phyloP scores from a whole-genome alignment of 179 eudicot species.

The Pouteria campechiana region DNA sequence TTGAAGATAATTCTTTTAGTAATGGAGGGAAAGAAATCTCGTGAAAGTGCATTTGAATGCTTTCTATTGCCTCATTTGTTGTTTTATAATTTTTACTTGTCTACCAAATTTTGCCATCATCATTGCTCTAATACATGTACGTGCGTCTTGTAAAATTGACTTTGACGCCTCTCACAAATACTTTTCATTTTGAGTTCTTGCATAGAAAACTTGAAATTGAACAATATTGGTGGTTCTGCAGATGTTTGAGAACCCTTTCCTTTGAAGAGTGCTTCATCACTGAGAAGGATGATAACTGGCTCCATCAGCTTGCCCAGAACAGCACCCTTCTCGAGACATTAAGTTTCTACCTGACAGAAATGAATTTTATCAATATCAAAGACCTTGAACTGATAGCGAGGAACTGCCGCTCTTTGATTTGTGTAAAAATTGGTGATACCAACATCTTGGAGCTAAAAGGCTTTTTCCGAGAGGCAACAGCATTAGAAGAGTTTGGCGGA shows the following conservation, averaged over 20 bases:
- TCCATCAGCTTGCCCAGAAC: conserved; percentile 29
- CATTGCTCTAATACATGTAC: too few relatives aligned
- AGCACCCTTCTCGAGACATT: conserved; percentile 22
- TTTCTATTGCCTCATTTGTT: too few relatives aligned
- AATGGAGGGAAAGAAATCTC: too few relatives aligned
- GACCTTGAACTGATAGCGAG: conserved; percentile 28
- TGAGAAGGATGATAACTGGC: conserved; percentile 31
- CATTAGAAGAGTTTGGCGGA: conserved; percentile 36
- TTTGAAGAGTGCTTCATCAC: conserved; percentile 26
- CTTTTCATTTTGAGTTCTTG: too few relatives aligned
- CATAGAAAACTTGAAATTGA: too few relatives aligned
- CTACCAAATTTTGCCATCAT: too few relatives aligned
- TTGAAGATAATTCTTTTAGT: too few relatives aligned
- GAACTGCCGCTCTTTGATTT: conserved; percentile 20
- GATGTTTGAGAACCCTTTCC: conserved; percentile 20
- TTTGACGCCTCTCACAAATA: too few relatives aligned
- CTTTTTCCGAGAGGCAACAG: conserved; percentile 13
- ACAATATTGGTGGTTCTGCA: conserved; percentile 5
- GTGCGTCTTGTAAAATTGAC: too few relatives aligned
- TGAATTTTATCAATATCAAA: conserved; percentile 4
- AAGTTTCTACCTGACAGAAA: conserved; percentile 29
- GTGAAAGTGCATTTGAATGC: too few relatives aligned
- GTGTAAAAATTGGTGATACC: conserved; percentile 22
- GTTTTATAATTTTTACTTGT: too few relatives aligned
- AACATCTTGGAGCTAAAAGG: conserved; percentile 19